Conservation (phyloP, 2,329 filamentous ascomycete species). For the Epichloe elymi region DNA sequence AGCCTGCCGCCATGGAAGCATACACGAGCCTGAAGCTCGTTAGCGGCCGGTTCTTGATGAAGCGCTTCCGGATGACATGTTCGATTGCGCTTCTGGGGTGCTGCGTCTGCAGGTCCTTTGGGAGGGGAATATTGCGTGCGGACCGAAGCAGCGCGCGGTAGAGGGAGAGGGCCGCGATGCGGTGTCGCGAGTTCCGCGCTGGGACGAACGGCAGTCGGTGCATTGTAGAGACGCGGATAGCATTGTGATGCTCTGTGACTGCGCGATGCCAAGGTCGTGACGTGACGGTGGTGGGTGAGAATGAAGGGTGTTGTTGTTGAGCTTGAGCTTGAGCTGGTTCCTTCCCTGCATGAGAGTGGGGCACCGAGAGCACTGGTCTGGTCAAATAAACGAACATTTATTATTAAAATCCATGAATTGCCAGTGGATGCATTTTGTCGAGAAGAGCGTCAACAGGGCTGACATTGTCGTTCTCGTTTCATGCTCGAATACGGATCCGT, state of each 20-base stretch:
- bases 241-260: not conserved
- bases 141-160: constrained; percentile 56
- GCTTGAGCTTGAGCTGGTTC: not conserved
- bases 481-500: no score
- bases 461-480: no score
- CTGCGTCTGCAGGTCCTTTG: constrained; percentile 22
- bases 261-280: no score
- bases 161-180: constrained; percentile 50
- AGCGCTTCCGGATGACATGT: constrained; percentile 47
- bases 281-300: no score
- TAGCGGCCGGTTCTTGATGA: constrained; percentile 45
- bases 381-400: no score
- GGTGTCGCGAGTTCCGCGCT: constrained; percentile 37
- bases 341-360: not conserved
- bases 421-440: no score
- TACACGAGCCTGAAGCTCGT: constrained; percentile 47
- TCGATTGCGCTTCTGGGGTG: constrained; percentile 13
- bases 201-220: constrained; percentile 28
- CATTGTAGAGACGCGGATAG: constrained; percentile 9
- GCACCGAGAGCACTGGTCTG: not conserved
- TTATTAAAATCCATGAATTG: no score
- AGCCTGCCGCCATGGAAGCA: constrained; percentile 52
- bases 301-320: no score
- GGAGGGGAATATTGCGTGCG: constrained; percentile 39
- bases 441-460: no score